These are phyloP conservation scores for Pythium chondricola DNA, from an alignment of 352 stramenopile species.

Conservation along the genomic window DNA sequence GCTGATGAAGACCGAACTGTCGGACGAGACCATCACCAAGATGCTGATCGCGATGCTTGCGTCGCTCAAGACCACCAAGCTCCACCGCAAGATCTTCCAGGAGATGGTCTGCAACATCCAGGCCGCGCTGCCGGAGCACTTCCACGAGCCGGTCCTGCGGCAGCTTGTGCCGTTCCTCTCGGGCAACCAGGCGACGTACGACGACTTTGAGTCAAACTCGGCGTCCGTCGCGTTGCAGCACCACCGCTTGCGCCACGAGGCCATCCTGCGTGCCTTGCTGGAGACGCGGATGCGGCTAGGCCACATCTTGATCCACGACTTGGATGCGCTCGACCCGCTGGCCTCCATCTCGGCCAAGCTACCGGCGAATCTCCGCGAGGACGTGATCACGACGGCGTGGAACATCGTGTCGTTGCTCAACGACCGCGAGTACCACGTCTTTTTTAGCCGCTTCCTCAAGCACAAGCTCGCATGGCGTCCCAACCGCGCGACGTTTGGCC, in stretches of 20 bases:
- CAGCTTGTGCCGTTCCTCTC: constrained; percentile 78
- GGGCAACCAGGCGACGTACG: constrained; percentile 64
- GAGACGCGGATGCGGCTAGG: constrained; percentile 80
- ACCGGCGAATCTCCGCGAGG: constrained; percentile 55
- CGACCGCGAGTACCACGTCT: constrained; percentile 83
- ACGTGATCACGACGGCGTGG: constrained; percentile 77
- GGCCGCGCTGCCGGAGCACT: constrained; percentile 59
- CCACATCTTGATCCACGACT: constrained; percentile 79
- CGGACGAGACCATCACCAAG: constrained; percentile 75
- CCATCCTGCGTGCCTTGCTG: constrained; percentile 68
- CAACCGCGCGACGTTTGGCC: constrained; percentile 65
- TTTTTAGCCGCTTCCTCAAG: constrained; percentile 83
- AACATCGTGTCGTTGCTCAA: constrained; percentile 83
- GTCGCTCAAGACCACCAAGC: constrained; percentile 80
- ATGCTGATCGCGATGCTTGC: constrained; percentile 81
- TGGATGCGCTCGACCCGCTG: constrained; percentile 65
- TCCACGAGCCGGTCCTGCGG: constrained; percentile 50
- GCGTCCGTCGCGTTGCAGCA: constrained; percentile 58
- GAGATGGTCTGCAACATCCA: constrained; percentile 86
- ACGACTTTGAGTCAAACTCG: constrained; percentile 65
- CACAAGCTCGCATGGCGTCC: constrained; percentile 84
- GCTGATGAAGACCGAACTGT: constrained; percentile 57
- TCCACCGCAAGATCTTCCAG: constrained; percentile 85
- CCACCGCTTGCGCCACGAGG: constrained; percentile 76
- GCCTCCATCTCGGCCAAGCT: constrained; percentile 53